Base-by-base conservation (phyloP, 2,329 filamentous ascomycete species). In the Magnaporthiopsis incrustans region DNA sequence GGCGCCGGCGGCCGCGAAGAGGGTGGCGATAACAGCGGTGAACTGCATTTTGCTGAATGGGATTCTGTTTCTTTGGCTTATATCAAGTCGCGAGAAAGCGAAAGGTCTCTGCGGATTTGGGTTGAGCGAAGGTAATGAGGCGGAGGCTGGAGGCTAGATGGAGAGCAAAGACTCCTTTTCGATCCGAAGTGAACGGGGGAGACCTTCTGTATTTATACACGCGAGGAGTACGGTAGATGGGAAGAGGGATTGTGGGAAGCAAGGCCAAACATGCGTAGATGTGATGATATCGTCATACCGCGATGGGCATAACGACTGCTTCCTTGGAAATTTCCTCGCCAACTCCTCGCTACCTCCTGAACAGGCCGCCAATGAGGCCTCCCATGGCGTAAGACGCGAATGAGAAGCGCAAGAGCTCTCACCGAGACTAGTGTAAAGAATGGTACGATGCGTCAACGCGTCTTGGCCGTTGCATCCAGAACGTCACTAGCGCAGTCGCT, bases 1-100 rank as follows among this genome's bases (percentile, higher is more conserved):
- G 57, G 69, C 64, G 60, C 69, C 66, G 61, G 70, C 64, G 63
- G 68, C 65, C 64, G 71, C 64, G 63, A 71, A 38, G 57, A 77
- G 59, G 64, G 72, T 64, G 64, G 64, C 62, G 60, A 68, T 66
- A 64, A 70, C 65, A 68, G 67, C 62, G 64, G 70, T 69, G 71
- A 73, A 73, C 61, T 62, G 61, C 61, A 62, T 62, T 35, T 62
- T 62, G 25, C 11, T 33, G 33, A 33, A 25, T 32, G 32, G 27
- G 8, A 0, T 1, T 12, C 8, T n/a, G 14, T n/a, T 50, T 38
- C 32, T 25, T 30, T 30, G 3, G 27, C 3, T 5, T 30, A 30
- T 30, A 30, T 30, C 27, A 30, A 30, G 27, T 30, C 27, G 27
- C 27, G 27, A 30, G 27, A 30, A 30, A 30, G 27, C 27, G 27